phyloP scores from a whole-genome alignment of 768 basidiomycete genomes.

The Mrakia frigida region DNA sequence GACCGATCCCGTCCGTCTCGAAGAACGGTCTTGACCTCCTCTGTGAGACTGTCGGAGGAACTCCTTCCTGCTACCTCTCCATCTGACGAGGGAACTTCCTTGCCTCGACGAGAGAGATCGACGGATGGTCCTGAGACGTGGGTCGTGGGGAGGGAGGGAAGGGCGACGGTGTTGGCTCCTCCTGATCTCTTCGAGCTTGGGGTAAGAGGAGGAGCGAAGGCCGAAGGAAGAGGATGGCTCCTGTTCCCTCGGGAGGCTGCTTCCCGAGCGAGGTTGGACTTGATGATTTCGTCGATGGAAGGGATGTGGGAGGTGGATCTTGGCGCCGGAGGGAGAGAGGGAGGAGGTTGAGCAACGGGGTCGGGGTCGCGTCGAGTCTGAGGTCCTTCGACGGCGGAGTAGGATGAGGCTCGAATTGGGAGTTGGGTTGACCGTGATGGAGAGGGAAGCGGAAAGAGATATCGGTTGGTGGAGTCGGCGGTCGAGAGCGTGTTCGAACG shows the following conservation, averaged over 20 bases:
- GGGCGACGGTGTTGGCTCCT: neutral
- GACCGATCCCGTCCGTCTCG: neutral
- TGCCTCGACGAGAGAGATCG: neutral
- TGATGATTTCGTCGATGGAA: slow-evolving; percentile 17
- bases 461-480: too few relatives aligned
- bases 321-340: neutral
- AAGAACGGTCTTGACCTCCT: neutral
- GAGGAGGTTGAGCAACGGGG: neutral
- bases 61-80: neutral
- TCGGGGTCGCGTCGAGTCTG: neutral
- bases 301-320: neutral
- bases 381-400: neutral
- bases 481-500: neutral
- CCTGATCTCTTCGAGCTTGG: neutral
- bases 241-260: neutral
- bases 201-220: slow-evolving; percentile 15
- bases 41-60: neutral
- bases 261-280: neutral
- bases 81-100: neutral
- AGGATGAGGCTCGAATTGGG: neutral
- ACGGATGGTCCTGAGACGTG: neutral
- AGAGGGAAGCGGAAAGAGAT: neutral
- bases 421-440: neutral
- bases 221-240: slow-evolving; percentile 7
- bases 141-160: neutral